Conservation (phyloP, 202 grass and related monocot species). For the Elaeis oleifera region DNA sequence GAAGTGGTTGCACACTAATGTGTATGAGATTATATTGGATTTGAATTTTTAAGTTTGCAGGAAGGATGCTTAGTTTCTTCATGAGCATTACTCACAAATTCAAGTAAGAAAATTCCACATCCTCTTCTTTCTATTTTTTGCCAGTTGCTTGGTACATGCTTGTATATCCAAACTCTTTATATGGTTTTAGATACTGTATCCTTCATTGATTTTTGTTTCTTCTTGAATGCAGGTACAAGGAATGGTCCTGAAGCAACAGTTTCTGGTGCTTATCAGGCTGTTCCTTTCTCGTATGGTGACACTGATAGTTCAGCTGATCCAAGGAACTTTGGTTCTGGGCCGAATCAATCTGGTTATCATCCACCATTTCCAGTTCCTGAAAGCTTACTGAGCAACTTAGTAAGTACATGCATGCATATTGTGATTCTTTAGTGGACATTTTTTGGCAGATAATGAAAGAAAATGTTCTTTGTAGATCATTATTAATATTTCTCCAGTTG, state of each 20-base stretch:
- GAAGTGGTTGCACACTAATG: conserved; percentile 15
- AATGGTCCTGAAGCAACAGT: conserved; percentile 19
- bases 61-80: conserved; percentile 54
- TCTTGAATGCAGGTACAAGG: conserved; percentile 33
- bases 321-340: conserved; percentile 25
- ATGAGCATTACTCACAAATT: conserved; percentile 56
- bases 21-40: conserved; percentile 13
- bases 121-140: conserved; percentile 2
- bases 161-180: not conserved
- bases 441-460: conserved; percentile 27
- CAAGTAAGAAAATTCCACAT: conserved; percentile 54
- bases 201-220: conserved; percentile 23
- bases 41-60: conserved; percentile 64
- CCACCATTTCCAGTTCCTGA: conserved; percentile 79
- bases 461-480: conserved; percentile 42
- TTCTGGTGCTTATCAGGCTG: conserved; percentile 40
- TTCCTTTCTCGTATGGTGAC: conserved; percentile 67
- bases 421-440: conserved; percentile 22
- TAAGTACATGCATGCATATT: conserved; percentile 40
- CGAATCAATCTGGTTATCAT: conserved; percentile 29
- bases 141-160: conserved; percentile 5
- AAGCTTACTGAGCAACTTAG: conserved; percentile 66
- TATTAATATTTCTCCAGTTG: conserved; percentile 47
- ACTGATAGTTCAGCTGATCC: conserved; percentile 30
- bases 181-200: not conserved